Evolutionary conservation across 257 asterid genomes (phyloP), one percentile per base, ranked within the genome.

Genomic region (Solanum boliviense): DNA sequence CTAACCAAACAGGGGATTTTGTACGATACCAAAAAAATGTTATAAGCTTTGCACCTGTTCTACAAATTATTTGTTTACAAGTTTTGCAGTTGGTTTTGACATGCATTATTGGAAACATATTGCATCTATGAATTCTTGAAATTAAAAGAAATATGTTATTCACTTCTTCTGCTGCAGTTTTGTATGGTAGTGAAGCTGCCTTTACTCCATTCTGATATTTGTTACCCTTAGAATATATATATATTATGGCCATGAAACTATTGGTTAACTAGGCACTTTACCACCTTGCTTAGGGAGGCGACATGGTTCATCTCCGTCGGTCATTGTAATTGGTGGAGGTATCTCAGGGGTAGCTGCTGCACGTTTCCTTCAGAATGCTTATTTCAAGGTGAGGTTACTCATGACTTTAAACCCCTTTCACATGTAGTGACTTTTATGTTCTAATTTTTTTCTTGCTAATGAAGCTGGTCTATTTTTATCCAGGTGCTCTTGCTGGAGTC

Each of bases 321-420:
- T 97, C 75, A 91, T 97, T 85, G 94, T 97, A 89, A 88, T 97
- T 92, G 99, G 99, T 87, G 99, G 97, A 89, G 99, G 99, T 85
- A 96, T 97, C 89, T 97, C 99, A 46, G 99, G 99, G 88, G 90
- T 97, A 90, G 98, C 99, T 87, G 98, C 99, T 8, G 98, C 98
- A 3, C 94, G 89, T 60, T 91, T 90, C 92, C 95, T 97, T 75
- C 98, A 94, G n/a, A 91, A 93, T 92, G 98, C 98, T 88, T 93
- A 98, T 84, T 92, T 95, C 91, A 94, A 96, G 95, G 99, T 95
- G 35, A 52, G 83, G 9, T 35, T 39, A 82, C 18, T 88, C 88
- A 16, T 87, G 46, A 25, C 67, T 84, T 36, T 27, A 38, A 85
- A n/a, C 60, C 32, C 29, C 62, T 81, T 86, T 35, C 83, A 52